Evolutionary conservation across 2,329 filamentous ascomycete genomes (phyloP).

Genomic region (Epichloe amarillans): DNA sequence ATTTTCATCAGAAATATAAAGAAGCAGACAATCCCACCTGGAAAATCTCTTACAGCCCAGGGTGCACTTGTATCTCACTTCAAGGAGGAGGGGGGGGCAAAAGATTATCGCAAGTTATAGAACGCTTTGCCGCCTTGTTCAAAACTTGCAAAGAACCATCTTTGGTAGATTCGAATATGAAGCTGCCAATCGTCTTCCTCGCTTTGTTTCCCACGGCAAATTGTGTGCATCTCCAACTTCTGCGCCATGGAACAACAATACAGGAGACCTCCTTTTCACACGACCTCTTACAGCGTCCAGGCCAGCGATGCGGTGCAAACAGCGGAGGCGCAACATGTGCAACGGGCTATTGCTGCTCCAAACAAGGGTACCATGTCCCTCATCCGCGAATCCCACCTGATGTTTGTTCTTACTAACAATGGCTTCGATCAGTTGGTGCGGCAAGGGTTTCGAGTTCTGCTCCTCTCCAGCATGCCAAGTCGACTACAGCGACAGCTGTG

Average conservation of each 20-base stretch:
- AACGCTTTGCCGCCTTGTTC: neutral
- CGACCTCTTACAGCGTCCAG: neutral
- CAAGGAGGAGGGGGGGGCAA: neutral
- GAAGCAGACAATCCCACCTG: neutral
- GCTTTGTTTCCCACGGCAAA: neutral
- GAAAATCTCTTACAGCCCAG: neutral
- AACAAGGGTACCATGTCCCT: constrained; percentile 22
- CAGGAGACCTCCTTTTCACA: neutral
- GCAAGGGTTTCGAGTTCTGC: constrained; percentile 41
- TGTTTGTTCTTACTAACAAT: neutral
- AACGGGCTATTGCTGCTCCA: constrained; percentile 27
- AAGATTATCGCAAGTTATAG: neutral
- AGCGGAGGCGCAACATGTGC: constrained; percentile 14
- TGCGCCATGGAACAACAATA: neutral
- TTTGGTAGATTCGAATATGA: neutral
- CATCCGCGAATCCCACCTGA: neutral
- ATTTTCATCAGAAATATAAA: neutral
- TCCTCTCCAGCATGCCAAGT: constrained; percentile 48
- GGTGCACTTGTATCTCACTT: neutral
- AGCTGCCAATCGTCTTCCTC: neutral
- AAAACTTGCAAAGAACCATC: neutral
- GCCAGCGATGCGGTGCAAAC: neutral
- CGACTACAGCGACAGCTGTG: constrained; percentile 45
- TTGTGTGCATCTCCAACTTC: neutral
- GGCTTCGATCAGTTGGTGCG: constrained; percentile 35